phyloP scores from a whole-genome alignment of 164 flowering plant genomes.

The Liquidambar formosana region DNA sequence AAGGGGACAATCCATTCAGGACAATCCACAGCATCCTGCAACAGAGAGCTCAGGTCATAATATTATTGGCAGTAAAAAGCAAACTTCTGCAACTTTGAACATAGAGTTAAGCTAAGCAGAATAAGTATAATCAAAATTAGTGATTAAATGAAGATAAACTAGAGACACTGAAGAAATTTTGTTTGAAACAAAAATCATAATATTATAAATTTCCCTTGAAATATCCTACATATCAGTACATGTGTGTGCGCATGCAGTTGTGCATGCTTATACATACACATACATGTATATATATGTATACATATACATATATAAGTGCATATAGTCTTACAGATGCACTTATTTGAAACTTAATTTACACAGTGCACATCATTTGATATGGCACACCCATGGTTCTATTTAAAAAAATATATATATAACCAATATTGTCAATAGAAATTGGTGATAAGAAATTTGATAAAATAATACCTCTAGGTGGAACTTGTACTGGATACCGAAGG shows the following conservation, averaged over 20 bases:
- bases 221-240: neutral
- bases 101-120: neutral
- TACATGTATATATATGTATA: too few species aligned
- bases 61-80: neutral
- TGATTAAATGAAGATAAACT: neutral
- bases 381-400: too few species aligned
- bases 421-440: neutral
- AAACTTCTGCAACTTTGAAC: neutral
- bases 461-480: conserved; percentile 87
- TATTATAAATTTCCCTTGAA: neutral
- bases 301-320: too few species aligned
- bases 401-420: neutral
- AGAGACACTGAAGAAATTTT: too few species aligned
- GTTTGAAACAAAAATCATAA: too few species aligned
- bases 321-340: too few species aligned
- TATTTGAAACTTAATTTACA: too few species aligned
- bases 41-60: conserved; percentile 1
- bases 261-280: neutral
- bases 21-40: conserved; percentile 98
- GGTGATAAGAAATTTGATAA: neutral
- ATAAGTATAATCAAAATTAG: neutral
- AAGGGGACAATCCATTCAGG: conserved; percentile 99
- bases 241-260: neutral
- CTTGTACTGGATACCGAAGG: conserved; percentile 89
- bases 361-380: neutral